Base-by-base conservation (phyloP, 768 basidiomycete genomes). In the Leccinum uliginosum region DNA sequence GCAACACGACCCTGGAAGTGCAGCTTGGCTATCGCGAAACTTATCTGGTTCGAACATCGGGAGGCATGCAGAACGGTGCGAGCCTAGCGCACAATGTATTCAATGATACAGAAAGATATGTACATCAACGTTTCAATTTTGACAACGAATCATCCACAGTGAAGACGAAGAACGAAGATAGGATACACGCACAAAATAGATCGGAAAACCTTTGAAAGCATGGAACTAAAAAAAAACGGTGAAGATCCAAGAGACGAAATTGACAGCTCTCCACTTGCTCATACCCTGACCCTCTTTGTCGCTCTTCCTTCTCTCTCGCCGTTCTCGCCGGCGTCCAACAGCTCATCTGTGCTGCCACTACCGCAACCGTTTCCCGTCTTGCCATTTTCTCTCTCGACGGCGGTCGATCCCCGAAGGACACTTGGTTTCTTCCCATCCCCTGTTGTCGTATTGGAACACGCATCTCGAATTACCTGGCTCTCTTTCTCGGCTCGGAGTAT, bases 311-410 rank as follows among this genome's bases (percentile, higher is more conserved):
- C 75, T 93, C 94, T 52, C 78, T 78, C 23, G 84, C 83, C n/a
- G 84, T 84, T 85, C 93, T 87, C 51, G 84, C 88, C 74, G 90
- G 85, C 62, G 85, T 88, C 45, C 80, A 76, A 63, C 78, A 80
- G 53, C 75, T 76, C 50, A 58, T 60, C 59, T 17, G 51, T 43
- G 14, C 24, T 49, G 4, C 19, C 34, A 10, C 51, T 21, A 6
- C 55, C 35, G 6, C 12, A 40, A n/a, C n/a, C 10, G n/a, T 38
- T 30, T 4, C 12, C 44, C 17, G 3, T 27, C 45, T 51, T 65
- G 23, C 26, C 32, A 19, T 35, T 26, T 49, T 53, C 61, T 23
- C 24, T 46, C 21, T 51, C 48, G 10, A 5, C 50, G 32, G 46
- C 60, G 35, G 14, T 26, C 21, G 19, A 6, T 27, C 45, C 53